These are phyloP conservation scores for Pyrenula massariospora DNA, from an alignment of 495 filamentous ascomycete species.

Conservation along the genomic window DNA sequence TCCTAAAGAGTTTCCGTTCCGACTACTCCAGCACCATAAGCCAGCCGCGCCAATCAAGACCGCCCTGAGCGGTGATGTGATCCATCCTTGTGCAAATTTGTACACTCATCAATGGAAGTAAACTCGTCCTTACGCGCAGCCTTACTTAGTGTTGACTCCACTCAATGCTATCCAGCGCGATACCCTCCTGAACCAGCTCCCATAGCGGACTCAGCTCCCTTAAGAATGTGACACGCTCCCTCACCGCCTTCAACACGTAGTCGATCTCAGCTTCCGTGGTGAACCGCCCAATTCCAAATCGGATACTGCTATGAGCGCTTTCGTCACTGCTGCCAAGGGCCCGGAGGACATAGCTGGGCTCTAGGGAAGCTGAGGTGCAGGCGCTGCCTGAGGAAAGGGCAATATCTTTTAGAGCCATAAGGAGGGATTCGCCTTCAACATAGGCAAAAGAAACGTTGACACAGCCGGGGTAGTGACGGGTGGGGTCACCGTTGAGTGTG, in stretches of 20 bases:
- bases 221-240: slow-evolving; percentile 79
- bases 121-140: too few species aligned
- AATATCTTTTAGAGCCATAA: slow-evolving; percentile 98
- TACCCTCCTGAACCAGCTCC: slow-evolving; percentile 95
- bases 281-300: slow-evolving; percentile 95
- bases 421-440: slow-evolving; percentile 90
- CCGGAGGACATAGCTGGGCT: slow-evolving; percentile 90
- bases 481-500: slow-evolving; percentile 72
- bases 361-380: slow-evolving; percentile 91
- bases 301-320: slow-evolving; percentile 92
- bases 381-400: slow-evolving; percentile 93
- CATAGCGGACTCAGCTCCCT: slow-evolving; percentile 92
- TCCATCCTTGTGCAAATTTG: too few species aligned
- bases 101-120: too few species aligned
- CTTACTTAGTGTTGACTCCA: slow-evolving; percentile 76
- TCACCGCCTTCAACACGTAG: slow-evolving; percentile 92
- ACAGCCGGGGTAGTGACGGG: slow-evolving; percentile 85
- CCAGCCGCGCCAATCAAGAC: too few species aligned
- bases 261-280: slow-evolving; percentile 93
- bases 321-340: slow-evolving; percentile 93
- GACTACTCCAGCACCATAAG: too few species aligned
- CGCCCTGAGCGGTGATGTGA: too few species aligned
- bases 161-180: slow-evolving; percentile 92
- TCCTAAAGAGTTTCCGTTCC: too few species aligned
- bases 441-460: slow-evolving; percentile 98